phyloP scores from a whole-genome alignment of 345 rosid genomes.

The Populus simonii region DNA sequence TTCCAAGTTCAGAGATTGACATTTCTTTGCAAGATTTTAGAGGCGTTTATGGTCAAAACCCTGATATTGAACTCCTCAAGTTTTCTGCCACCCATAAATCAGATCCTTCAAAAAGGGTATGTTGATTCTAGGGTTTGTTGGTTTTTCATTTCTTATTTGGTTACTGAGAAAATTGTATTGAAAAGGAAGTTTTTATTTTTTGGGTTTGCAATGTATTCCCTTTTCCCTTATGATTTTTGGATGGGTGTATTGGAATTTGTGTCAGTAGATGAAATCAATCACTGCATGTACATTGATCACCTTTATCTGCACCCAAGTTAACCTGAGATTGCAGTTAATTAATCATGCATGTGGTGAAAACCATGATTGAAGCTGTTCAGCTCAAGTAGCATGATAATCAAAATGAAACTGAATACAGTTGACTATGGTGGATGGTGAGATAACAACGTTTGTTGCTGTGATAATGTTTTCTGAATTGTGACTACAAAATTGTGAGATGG shows the following conservation, averaged over 20 bases:
- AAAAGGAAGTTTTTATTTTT: too few species aligned
- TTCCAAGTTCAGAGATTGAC: constrained; percentile 54
- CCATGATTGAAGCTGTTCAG: neutral
- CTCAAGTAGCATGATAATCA: neutral
- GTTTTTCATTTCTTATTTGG: constrained; percentile 24
- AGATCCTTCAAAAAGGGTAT: constrained; percentile 66
- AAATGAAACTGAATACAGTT: neutral
- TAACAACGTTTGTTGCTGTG: neutral
- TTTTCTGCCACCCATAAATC: constrained; percentile 47
- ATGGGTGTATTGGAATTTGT: too few species aligned
- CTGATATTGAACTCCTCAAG: constrained; percentile 63
- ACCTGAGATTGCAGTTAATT: neutral
- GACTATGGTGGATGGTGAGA: neutral
- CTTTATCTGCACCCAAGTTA: neutral
- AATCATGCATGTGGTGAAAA: neutral
- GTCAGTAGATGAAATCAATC: too few species aligned
- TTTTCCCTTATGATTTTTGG: too few species aligned
- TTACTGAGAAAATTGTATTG: neutral
- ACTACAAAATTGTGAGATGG: neutral
- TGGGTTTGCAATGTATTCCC: too few species aligned
- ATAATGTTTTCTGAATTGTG: neutral
- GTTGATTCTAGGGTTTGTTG: neutral
- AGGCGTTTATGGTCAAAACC: constrained; percentile 44
- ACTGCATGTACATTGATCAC: neutral
- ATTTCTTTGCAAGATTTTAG: constrained; percentile 70